Percentiles rank a stretch among this genome's conserved stretches.
Conservation (phyloP, 805 yeast genomes). For the Starmera amethionina region DNA sequence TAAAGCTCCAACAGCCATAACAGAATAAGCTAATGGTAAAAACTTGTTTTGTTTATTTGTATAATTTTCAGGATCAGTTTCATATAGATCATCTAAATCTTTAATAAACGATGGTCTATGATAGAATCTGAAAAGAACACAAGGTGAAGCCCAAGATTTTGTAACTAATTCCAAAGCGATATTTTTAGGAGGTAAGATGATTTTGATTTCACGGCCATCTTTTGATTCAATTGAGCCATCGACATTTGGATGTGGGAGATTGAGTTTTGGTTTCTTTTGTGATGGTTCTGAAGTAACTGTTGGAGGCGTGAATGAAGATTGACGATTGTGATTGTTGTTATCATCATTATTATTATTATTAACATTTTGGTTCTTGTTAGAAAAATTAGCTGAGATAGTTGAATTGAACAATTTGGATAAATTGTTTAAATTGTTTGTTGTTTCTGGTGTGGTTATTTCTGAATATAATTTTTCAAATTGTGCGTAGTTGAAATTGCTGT, state of each 20-base stretch:
- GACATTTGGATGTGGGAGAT: constrained; percentile 20
- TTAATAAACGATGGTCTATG: constrained; percentile 76
- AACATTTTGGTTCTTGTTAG: background rate
- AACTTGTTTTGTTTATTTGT: constrained; percentile 72
- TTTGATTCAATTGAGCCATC: constrained; percentile 30
- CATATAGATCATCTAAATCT: constrained; percentile 68
- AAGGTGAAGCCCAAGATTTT: constrained; percentile 80
- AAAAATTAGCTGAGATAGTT: constrained; percentile 1
- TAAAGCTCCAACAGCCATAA: constrained; percentile 78
- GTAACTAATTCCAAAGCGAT: constrained; percentile 64
- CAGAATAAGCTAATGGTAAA: constrained; percentile 73
- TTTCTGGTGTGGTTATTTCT: constrained; percentile 1
- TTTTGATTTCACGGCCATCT: constrained; percentile 30
- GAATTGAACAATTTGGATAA: constrained; percentile 6
- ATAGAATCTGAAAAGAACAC: constrained; percentile 75
- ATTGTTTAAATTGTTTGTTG: constrained; percentile 2
- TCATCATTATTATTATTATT: background rate
- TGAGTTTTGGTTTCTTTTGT: constrained; percentile 10
- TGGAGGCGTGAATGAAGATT: background rate
- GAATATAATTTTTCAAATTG: constrained; percentile 11
- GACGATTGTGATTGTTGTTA: background rate
- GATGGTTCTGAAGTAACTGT: background rate
- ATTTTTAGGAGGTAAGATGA: constrained; percentile 69
- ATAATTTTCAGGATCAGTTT: constrained; percentile 67
- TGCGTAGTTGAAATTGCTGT: constrained; percentile 19